phyloP scores from a whole-genome alignment of 1,284 basidiomycete species.

The Limonomyces culmigenus region DNA sequence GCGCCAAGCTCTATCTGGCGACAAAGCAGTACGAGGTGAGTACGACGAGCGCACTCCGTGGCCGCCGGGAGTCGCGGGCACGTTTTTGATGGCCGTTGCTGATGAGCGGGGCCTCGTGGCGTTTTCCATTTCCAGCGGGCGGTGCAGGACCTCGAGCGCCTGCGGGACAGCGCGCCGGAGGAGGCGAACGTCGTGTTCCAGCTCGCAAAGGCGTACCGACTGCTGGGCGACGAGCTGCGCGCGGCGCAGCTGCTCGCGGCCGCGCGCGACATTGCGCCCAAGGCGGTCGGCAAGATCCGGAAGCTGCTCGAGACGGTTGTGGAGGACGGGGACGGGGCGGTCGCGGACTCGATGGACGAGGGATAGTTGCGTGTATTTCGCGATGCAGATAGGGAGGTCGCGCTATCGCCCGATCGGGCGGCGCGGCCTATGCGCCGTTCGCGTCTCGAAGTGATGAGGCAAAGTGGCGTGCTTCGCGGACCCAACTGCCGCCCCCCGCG shows the following conservation, averaged over 20 bases:
- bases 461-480: no score
- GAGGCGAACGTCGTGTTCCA: conserved; percentile 93
- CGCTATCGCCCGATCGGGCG: conserved; percentile 1
- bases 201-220: conserved; percentile 79
- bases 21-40: conserved; percentile 70
- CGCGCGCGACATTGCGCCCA: conserved; percentile 74
- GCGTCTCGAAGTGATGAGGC: no score
- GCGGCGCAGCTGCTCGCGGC: conserved; percentile 71
- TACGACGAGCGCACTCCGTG: conserved; percentile 12
- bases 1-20: conserved; percentile 75
- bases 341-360: conserved; percentile 61
- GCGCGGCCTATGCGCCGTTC: no score
- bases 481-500: no score
- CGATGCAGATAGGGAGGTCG: conserved; percentile 3
- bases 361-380: conserved; percentile 24
- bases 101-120: neutral
- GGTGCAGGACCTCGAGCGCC: conserved; percentile 59
- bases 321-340: conserved; percentile 42
- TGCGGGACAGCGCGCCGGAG: conserved; percentile 71
- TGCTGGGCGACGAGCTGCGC: conserved; percentile 61
- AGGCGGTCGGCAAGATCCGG: conserved; percentile 61
- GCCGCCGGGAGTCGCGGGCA: conserved; percentile 12
- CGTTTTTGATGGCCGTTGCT: neutral
- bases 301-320: conserved; percentile 54
- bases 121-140: conserved; percentile 38